Percentiles rank a stretch among this genome's conserved stretches.
These are phyloP conservation scores for Beauveria australis DNA, from an alignment of 2,329 filamentous ascomycete genomes.

Conservation along the genomic window DNA sequence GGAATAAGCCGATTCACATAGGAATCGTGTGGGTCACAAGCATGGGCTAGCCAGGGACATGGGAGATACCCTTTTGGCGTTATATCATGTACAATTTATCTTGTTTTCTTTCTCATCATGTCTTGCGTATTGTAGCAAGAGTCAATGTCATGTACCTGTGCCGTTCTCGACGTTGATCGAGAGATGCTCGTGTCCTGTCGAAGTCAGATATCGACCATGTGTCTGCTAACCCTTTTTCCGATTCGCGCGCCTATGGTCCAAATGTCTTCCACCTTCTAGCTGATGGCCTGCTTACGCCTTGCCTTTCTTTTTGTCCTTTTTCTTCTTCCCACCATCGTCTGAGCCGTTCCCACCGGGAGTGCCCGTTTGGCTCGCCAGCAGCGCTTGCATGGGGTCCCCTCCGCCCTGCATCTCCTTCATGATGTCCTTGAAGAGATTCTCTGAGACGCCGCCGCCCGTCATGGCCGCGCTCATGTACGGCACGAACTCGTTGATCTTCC, in stretches of 20 bases:
- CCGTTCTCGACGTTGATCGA: no score
- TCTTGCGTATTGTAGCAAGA: slow-evolving; percentile 2
- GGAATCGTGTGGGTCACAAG: neutral
- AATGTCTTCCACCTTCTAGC: neutral
- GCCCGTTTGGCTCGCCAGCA: slow-evolving; percentile 30
- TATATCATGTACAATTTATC: slow-evolving; percentile 8
- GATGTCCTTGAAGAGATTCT: slow-evolving; percentile 93
- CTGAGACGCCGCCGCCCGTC: slow-evolving; percentile 85
- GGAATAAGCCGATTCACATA: neutral
- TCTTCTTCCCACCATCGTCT: slow-evolving; percentile 25
- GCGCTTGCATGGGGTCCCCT: slow-evolving; percentile 36
- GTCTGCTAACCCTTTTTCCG: neutral
- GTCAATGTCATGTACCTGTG: neutral
- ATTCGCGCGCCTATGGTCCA: neutral
- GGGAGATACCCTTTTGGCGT: slow-evolving; percentile 6
- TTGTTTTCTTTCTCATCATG: neutral
- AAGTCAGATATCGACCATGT: neutral
- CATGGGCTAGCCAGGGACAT: neutral
- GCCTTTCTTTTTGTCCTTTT: slow-evolving; percentile 45
- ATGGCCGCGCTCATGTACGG: slow-evolving; percentile 84
- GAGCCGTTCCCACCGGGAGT: slow-evolving; percentile 19
- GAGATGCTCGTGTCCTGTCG: neutral
- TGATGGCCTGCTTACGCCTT: slow-evolving; percentile 21
- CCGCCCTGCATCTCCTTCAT: slow-evolving; percentile 78
- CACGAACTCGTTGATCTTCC: slow-evolving; percentile 79